Conservation (phyloP, 768 basidiomycete species). For the Pleurotus ostreatus region DNA sequence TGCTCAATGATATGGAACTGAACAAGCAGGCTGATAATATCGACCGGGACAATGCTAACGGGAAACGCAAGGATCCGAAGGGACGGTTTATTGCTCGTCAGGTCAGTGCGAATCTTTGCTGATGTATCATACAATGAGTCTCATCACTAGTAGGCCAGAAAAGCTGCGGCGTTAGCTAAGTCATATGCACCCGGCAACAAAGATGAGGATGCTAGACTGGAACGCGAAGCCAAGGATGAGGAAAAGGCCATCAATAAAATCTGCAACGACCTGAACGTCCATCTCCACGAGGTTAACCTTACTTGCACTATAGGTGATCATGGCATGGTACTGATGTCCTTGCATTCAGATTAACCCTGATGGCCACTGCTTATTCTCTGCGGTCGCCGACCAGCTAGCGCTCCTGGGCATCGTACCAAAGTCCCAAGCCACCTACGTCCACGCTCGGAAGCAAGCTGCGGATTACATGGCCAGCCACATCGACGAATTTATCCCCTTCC, state of each 20-base stretch:
- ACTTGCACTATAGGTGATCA: neutral
- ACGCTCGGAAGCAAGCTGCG: conserved; percentile 67
- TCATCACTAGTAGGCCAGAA: conserved; percentile 53
- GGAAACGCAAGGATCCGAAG: conserved; percentile 54
- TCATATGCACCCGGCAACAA: conserved; percentile 48
- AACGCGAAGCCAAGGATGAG: conserved; percentile 66
- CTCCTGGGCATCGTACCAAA: conserved; percentile 64
- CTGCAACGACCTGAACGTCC: conserved; percentile 62
- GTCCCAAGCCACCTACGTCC: conserved; percentile 53
- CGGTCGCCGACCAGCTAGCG: conserved; percentile 87
- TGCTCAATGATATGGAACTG: conserved; percentile 45
- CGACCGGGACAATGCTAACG: conserved; percentile 13
- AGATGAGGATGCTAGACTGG: conserved; percentile 53
- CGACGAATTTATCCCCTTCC: conserved; percentile 91
- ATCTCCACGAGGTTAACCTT: conserved; percentile 56
- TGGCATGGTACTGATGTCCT: neutral
- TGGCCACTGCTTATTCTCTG: conserved; percentile 94
- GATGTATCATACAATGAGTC: neutral
- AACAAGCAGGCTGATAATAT: conserved; percentile 26
- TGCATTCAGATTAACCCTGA: conserved; percentile 78
- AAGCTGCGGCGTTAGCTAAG: conserved; percentile 61
- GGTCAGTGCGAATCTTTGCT: conserved; percentile 33
- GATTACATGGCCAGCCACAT: conserved; percentile 78
- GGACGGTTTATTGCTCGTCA: conserved; percentile 67
- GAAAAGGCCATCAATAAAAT: conserved; percentile 57